These are phyloP conservation scores for Magnaporthiopsis rhizophila DNA, from an alignment of 2,329 filamentous ascomycete genomes.

Conservation along the genomic window DNA sequence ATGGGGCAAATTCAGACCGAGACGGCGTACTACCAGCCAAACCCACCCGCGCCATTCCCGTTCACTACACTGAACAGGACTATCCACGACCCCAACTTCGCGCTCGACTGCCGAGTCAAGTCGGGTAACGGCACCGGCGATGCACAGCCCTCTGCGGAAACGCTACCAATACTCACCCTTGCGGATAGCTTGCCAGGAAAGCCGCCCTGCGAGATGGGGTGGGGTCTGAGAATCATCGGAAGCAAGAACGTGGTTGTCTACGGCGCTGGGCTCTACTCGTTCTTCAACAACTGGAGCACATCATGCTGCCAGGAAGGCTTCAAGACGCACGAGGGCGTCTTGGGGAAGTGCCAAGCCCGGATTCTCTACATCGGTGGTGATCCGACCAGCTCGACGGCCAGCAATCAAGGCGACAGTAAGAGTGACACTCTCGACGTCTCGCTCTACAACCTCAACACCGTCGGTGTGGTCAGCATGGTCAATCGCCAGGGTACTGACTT, in stretches of 20 bases:
- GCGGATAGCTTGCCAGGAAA: constrained; percentile 11
- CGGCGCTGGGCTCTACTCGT: constrained; percentile 58
- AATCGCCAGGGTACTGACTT: constrained; percentile 12
- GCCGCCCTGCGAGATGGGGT: constrained; percentile 47
- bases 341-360: constrained; percentile 35
- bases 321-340: constrained; percentile 11
- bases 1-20: constrained; percentile 61
- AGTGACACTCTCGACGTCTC: constrained; percentile 9
- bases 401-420: constrained; percentile 10
- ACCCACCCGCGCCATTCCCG: constrained; percentile 48
- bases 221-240: constrained; percentile 54
- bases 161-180: background rate
- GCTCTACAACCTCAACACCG: constrained; percentile 3
- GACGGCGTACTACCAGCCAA: constrained; percentile 57
- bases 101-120: constrained; percentile 24
- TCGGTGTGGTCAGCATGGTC: constrained; percentile 14
- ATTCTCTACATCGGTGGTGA: constrained; percentile 23
- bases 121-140: background rate
- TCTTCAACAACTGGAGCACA: constrained; percentile 57
- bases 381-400: constrained; percentile 13
- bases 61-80: constrained; percentile 34
- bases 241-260: constrained; percentile 48
- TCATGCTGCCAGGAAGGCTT: constrained; percentile 31
- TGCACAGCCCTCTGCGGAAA: background rate
- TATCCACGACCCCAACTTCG: constrained; percentile 45